Evolutionary conservation across 139 green algal genomes (phyloP).

Genomic region (Coelastrella sp.): DNA sequence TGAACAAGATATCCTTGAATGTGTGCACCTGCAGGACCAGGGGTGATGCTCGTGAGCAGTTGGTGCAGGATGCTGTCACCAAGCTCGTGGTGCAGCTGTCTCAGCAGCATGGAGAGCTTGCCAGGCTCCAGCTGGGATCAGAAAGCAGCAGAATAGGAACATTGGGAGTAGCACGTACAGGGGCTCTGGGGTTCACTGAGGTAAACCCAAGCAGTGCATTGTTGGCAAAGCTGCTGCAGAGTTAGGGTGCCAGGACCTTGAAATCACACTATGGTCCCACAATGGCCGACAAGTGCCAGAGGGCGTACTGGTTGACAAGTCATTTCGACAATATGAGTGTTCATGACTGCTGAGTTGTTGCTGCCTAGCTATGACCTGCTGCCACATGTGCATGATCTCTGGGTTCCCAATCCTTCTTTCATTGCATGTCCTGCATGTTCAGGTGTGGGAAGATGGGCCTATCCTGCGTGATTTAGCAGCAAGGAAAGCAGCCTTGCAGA

Average conservation of each 20-base stretch:
- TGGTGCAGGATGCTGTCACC: neutral
- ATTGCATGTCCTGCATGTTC: neutral
- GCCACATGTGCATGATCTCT: no score
- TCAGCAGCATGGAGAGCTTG: neutral
- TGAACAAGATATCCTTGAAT: no score
- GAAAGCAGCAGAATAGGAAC: constrained; percentile 57
- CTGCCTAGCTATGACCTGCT: no score
- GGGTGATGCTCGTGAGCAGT: neutral
- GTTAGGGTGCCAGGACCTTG: no score
- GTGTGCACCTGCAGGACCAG: neutral
- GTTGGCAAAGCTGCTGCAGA: no score
- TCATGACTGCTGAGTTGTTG: neutral
- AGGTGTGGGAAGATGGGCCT: constrained; percentile 88
- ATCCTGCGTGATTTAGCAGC: constrained; percentile 72
- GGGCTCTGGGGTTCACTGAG: constrained; percentile 52
- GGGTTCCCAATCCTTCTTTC: neutral
- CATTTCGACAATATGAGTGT: neutral
- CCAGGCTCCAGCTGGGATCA: constrained; percentile 39
- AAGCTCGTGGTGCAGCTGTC: constrained; percentile 11
- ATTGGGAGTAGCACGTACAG: constrained; percentile 51
- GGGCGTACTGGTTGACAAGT: neutral
- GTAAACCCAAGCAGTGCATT: neutral
- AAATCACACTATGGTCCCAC: no score
- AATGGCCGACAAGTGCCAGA: no score
- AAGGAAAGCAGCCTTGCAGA: constrained; percentile 54